A percentile compares a stretch with the other conserved stretches of the same genome.
These are phyloP conservation scores for Monosporascus sp. DNA, from an alignment of 2,329 filamentous ascomycete genomes.

Conservation along the genomic window DNA sequence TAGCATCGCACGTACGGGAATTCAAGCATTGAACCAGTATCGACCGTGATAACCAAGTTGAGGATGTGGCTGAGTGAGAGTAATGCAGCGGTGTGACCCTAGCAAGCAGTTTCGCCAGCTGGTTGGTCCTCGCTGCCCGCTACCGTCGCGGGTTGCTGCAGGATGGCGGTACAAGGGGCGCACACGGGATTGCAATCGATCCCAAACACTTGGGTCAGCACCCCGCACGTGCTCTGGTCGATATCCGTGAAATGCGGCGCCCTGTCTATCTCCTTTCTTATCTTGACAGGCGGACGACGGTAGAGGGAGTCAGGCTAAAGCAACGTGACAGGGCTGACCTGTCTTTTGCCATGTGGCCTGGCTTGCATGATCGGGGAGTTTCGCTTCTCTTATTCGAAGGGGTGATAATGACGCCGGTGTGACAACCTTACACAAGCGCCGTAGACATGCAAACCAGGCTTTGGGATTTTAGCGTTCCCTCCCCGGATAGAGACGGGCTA, in stretches of 20 bases:
- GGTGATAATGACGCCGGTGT: too few species aligned
- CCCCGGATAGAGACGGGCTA: too few species aligned
- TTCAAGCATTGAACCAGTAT: too few species aligned
- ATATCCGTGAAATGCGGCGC: background rate
- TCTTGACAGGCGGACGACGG: background rate
- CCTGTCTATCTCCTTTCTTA: background rate
- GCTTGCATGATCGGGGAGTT: background rate
- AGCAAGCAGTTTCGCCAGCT: background rate
- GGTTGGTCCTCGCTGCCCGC: background rate
- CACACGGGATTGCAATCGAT: background rate
- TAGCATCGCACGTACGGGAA: too few species aligned
- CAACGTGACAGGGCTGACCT: background rate
- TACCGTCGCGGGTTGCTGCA: background rate
- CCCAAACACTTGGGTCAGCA: background rate
- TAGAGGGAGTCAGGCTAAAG: background rate
- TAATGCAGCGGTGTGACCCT: background rate
- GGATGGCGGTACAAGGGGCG: background rate
- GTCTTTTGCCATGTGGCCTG: background rate
- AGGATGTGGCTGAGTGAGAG: too few species aligned
- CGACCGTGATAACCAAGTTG: too few species aligned
- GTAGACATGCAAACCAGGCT: too few species aligned
- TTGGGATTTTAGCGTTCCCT: too few species aligned
- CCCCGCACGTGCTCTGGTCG: background rate
- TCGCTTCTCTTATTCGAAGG: too few species aligned
- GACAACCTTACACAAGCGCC: too few species aligned